phyloP scores from a whole-genome alignment of 306 rosid genomes.

The Cucumis hystrix region DNA sequence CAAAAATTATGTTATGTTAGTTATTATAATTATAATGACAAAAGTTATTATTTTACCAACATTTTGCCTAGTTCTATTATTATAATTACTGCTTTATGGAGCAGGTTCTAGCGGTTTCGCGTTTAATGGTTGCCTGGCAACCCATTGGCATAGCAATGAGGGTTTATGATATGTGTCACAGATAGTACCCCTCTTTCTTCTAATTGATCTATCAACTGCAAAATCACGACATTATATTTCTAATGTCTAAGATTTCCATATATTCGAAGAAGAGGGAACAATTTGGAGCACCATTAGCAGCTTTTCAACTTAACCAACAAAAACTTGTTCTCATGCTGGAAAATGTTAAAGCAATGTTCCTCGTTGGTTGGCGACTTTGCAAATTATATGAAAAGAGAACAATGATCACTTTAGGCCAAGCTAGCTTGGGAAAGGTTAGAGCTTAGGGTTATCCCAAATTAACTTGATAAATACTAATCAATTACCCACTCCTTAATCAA shows the following conservation, averaged over 20 bases:
- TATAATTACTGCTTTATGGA: background rate
- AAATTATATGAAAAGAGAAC: slow-evolving; percentile 69
- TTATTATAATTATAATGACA: slow-evolving; percentile 10
- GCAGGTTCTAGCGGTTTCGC: too few relatives aligned
- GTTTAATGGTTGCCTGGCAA: slow-evolving; percentile 31
- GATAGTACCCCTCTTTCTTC: slow-evolving; percentile 23
- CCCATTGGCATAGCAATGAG: slow-evolving; percentile 96
- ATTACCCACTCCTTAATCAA: background rate
- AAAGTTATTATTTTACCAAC: background rate
- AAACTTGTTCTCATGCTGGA: slow-evolving; percentile 78
- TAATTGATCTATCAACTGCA: background rate
- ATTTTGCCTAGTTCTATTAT: background rate
- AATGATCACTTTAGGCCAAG: slow-evolving; percentile 74
- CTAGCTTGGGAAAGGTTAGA: slow-evolving; percentile 80
- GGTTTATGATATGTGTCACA: slow-evolving; percentile 87
- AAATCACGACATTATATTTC: slow-evolving; percentile 9
- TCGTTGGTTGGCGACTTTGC: slow-evolving; percentile 95
- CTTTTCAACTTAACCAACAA: slow-evolving; percentile 84
- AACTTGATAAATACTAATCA: background rate
- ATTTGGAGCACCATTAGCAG: slow-evolving; percentile 88
- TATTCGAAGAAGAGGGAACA: slow-evolving; percentile 90
- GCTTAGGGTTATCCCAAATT: background rate
- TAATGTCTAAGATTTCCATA: slow-evolving; percentile 30
- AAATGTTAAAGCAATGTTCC: slow-evolving; percentile 80
- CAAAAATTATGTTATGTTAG: slow-evolving; percentile 27